A percentile compares a stretch with the other conserved stretches of the same genome.
Conservation (phyloP, 495 filamentous ascomycete genomes). For the Aspergillus campestris region DNA sequence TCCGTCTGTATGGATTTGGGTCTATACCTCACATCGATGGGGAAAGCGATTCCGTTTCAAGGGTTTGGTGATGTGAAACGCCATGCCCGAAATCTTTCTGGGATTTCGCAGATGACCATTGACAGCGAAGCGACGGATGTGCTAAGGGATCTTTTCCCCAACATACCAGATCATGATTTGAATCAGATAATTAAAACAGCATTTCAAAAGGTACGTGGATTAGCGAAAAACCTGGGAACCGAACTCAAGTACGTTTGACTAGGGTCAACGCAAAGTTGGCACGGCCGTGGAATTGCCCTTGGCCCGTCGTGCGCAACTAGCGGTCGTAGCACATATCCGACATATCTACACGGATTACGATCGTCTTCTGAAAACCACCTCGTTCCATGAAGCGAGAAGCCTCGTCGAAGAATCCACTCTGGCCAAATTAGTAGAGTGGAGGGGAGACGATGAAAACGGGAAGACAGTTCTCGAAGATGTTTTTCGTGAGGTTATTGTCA, state of each 20-base stretch:
- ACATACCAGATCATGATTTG: slow-evolving; percentile 73
- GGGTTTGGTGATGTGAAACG: slow-evolving; percentile 8
- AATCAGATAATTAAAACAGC: slow-evolving; percentile 67
- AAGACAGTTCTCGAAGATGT: slow-evolving; percentile 70
- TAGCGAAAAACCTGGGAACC: no score
- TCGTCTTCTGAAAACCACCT: slow-evolving; percentile 53
- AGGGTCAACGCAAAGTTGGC: slow-evolving; percentile 57
- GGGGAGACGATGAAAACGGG: slow-evolving; percentile 74
- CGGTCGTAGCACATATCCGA: slow-evolving; percentile 77
- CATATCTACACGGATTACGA: slow-evolving; percentile 86
- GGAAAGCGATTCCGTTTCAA: slow-evolving; percentile 34
- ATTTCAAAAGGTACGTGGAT: slow-evolving; percentile 66
- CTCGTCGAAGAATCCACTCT: slow-evolving; percentile 62
- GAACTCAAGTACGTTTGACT: slow-evolving; percentile 1
- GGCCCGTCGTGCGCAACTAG: slow-evolving; percentile 69
- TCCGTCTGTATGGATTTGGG: slow-evolving; percentile 41
- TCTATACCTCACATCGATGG: slow-evolving; percentile 32
- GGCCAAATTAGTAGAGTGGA: slow-evolving; percentile 73
- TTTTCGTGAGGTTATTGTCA: slow-evolving; percentile 71
- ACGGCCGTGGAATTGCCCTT: slow-evolving; percentile 56
- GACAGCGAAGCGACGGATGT: slow-evolving; percentile 65
- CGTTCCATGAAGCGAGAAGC: slow-evolving; percentile 60
- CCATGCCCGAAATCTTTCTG: slow-evolving; percentile 16
- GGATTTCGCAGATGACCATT: slow-evolving; percentile 51
- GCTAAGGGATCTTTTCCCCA: slow-evolving; percentile 75